Percentiles rank a stretch among this genome's conserved stretches.
Conservation (phyloP, 2,329 filamentous ascomycete genomes). For the Diaporthe aspalathi region DNA sequence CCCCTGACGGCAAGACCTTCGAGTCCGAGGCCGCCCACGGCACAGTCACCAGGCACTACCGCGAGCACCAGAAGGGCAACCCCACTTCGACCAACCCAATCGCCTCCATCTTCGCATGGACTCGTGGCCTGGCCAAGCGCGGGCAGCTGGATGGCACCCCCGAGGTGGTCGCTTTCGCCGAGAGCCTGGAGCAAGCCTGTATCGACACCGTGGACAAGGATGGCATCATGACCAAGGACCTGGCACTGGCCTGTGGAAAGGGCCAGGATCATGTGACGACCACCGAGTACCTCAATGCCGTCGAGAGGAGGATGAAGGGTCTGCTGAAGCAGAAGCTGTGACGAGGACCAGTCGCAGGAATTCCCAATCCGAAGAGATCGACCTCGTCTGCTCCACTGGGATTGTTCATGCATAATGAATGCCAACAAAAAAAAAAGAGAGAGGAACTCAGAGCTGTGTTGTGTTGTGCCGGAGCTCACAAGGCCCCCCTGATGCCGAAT, state of each 20-base stretch:
- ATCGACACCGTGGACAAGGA: constrained; percentile 94
- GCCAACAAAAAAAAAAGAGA: background rate
- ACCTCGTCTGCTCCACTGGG: background rate
- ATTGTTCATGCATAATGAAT: background rate
- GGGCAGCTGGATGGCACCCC: constrained; percentile 94
- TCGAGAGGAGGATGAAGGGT: constrained; percentile 88
- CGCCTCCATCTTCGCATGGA: constrained; percentile 99
- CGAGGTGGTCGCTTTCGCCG: constrained; percentile 89
- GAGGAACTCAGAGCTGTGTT: too few species aligned
- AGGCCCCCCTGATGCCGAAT: background rate
- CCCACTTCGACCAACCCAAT: constrained; percentile 99
- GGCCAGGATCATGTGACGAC: constrained; percentile 92
- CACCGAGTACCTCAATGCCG: constrained; percentile 88
- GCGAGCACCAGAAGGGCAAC: constrained; percentile 97
- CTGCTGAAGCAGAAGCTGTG: constrained; percentile 83
- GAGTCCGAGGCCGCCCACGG: constrained; percentile 98
- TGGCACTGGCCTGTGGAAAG: constrained; percentile 94
- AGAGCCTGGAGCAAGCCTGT: constrained; percentile 92
- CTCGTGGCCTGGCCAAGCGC: constrained; percentile 90
- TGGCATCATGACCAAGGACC: constrained; percentile 98
- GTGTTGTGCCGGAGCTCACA: background rate
- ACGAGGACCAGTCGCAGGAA: constrained; percentile 38
- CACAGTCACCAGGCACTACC: constrained; percentile 97
- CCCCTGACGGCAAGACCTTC: constrained; percentile 95
- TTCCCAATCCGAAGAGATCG: background rate